Conservation (phyloP, 257 asterid genomes). For the Solanum clarkiae region DNA sequence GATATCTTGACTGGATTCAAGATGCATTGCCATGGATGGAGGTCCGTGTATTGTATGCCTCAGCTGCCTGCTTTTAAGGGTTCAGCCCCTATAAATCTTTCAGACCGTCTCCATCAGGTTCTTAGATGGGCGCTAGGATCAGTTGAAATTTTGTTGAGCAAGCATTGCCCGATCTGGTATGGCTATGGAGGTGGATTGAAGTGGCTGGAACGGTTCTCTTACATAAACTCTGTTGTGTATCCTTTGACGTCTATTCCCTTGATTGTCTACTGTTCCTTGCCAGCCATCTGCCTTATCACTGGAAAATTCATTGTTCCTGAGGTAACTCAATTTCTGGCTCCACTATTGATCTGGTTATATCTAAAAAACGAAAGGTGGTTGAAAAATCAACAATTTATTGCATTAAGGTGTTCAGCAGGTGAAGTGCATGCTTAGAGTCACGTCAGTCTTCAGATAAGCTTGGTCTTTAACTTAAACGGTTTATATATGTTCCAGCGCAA, state of each 20-base stretch:
- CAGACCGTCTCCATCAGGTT: slow-evolving; percentile 93
- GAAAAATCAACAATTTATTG: background rate
- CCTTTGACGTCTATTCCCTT: slow-evolving; percentile 87
- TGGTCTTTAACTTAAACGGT: background rate
- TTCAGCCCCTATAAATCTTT: slow-evolving; percentile 79
- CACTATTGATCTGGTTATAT: background rate
- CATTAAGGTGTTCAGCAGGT: background rate
- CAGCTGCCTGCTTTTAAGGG: slow-evolving; percentile 81
- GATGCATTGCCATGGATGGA: slow-evolving; percentile 94
- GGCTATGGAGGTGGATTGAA: slow-evolving; percentile 91
- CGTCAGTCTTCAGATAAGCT: background rate
- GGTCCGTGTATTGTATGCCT: slow-evolving; percentile 89
- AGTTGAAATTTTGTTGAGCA: slow-evolving; percentile 84
- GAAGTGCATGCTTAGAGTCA: background rate
- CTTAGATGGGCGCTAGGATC: slow-evolving; percentile 98
- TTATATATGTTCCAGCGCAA: background rate
- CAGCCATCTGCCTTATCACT: slow-evolving; percentile 88
- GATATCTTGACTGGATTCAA: slow-evolving; percentile 92
- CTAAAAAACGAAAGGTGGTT: background rate
- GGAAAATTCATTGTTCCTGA: slow-evolving; percentile 88
- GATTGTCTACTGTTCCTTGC: slow-evolving; percentile 78
- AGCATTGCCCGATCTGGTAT: slow-evolving; percentile 88
- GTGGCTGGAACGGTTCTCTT: slow-evolving; percentile 65
- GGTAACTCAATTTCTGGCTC: slow-evolving; percentile 26
- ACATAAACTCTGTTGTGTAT: slow-evolving; percentile 87